Base-by-base conservation (phyloP, 305 asterid species). In the Fraxinus albicans region DNA sequence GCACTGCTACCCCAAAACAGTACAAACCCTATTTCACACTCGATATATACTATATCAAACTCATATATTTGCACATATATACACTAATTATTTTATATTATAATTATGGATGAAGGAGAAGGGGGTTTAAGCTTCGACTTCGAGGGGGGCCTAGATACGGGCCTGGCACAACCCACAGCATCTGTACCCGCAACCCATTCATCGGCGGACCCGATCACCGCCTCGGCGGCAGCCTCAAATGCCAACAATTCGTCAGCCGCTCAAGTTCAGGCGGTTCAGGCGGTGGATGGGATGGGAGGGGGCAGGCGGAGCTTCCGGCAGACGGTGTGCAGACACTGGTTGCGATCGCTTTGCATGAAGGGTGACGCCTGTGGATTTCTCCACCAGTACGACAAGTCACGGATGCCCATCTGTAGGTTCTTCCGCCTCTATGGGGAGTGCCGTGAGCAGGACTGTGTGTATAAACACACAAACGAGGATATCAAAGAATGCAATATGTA, bases 401-500 rank as follows among this genome's bases (percentile, higher is more conserved):
- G 98, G 85, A 95, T 95, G 98, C 98, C 98, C 8, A 89, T 93
- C 75, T 95, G 98, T 88, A 91, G 97, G 60, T 95, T 95, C 78
- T 94, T 93, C 55, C 89, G 97, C 69, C 92, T 90, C 6, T 90
- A 92, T 6, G 99, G 98, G 3, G 98, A 95, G 89, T 95, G 98
- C 81, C 91, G 99, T 2, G 98, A 95, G 88, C 98, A 95, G 88
- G 99, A 95, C 84, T 95, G 98, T 81, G 98, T 94, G 47, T 95
- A 94, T 88, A 95, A 95, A 79, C 98, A 95, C 75, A 94, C 99
- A 7, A 95, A 91, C 83, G 98, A 95, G 84, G 99, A 95, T 89
- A 72, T 72, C 44, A 72, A 72, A 36, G 76, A 72, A 72, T 72
- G 76, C 42, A 72, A 72, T 72, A 72, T 72, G 76, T 72, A 72